phyloP scores from a whole-genome alignment of 2,329 filamentous ascomycete species.

The Talaromyces sp. region DNA sequence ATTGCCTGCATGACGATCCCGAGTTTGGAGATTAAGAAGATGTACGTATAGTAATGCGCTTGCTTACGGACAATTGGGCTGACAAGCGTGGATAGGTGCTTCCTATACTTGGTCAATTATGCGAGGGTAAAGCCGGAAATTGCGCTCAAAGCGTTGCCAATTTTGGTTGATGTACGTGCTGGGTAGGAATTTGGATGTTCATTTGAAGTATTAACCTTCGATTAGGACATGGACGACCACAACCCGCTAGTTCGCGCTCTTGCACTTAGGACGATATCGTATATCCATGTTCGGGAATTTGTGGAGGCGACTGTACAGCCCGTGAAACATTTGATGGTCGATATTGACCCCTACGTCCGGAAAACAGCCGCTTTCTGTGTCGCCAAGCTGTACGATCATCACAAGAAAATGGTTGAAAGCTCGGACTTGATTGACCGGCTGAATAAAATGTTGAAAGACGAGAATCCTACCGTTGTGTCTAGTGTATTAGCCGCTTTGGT shows the following conservation, averaged over 20 bases:
- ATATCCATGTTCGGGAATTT: conserved; percentile 94
- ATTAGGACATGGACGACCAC: conserved; percentile 83
- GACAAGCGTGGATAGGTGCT: conserved; percentile 65
- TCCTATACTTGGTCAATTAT: conserved; percentile 96
- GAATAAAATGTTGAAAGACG: conserved; percentile 85
- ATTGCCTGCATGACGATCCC: conserved; percentile 93
- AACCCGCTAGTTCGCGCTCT: conserved; percentile 92
- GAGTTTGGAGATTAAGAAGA: conserved; percentile 98
- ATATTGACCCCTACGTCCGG: conserved; percentile 90
- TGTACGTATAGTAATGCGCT: conserved; percentile 54
- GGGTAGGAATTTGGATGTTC: background rate
- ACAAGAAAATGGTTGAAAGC: conserved; percentile 80
- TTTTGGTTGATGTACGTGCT: conserved; percentile 66
- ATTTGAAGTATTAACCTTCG: background rate
- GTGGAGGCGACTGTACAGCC: conserved; percentile 85
- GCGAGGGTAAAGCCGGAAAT: conserved; percentile 90
- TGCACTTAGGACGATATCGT: conserved; percentile 91
- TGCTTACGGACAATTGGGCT: conserved; percentile 4
- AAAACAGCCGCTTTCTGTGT: conserved; percentile 97
- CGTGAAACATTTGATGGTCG: conserved; percentile 76
- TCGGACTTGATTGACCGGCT: conserved; percentile 90
- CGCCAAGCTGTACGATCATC: conserved; percentile 96
- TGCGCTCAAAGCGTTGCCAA: conserved; percentile 86
- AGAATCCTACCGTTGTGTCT: conserved; percentile 95
- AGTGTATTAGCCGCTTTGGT: conserved; percentile 86